Percentiles rank a stretch among this genome's conserved stretches.
Evolutionary conservation across 257 asterid genomes (phyloP).

Genomic region (Nicotiana paniculata): DNA sequence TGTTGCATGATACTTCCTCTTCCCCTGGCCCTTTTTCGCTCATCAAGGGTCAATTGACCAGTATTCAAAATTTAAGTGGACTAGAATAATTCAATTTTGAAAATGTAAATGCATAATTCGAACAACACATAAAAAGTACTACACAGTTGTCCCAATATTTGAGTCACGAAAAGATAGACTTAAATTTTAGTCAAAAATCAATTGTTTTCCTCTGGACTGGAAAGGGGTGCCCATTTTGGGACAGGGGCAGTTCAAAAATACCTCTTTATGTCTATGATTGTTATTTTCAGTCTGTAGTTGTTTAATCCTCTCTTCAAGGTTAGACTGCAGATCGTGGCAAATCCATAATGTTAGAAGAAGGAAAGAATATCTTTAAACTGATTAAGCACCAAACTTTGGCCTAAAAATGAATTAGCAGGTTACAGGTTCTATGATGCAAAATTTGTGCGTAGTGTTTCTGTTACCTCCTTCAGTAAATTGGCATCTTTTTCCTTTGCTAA

Average conservation of each 20-base stretch:
- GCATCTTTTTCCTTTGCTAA: conserved; percentile 42
- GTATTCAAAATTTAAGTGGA: neutral
- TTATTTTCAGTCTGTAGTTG: conserved; percentile 37
- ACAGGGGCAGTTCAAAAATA: conserved; percentile 18
- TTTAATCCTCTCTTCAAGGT: conserved; percentile 35
- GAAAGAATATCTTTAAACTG: neutral
- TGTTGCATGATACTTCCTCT: neutral
- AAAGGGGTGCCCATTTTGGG: neutral
- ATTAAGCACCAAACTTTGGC: neutral
- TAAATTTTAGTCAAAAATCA: neutral
- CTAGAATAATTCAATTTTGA: neutral
- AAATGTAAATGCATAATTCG: neutral
- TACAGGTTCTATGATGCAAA: neutral
- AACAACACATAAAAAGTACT: conserved; percentile 1
- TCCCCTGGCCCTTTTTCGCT: neutral
- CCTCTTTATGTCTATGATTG: conserved; percentile 37
- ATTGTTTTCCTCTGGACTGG: neutral
- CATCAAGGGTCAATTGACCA: neutral
- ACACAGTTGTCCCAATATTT: neutral
- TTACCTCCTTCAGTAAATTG: conserved; percentile 48
- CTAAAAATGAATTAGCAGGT: conserved; percentile 4
- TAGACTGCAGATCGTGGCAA: conserved; percentile 27
- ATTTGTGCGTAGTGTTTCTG: neutral
- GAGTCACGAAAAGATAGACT: neutral
- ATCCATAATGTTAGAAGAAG: neutral